Evolutionary conservation across 768 basidiomycete species (phyloP), one percentile per base, ranked within the genome.

Genomic region (Suillus subalutaceus): DNA sequence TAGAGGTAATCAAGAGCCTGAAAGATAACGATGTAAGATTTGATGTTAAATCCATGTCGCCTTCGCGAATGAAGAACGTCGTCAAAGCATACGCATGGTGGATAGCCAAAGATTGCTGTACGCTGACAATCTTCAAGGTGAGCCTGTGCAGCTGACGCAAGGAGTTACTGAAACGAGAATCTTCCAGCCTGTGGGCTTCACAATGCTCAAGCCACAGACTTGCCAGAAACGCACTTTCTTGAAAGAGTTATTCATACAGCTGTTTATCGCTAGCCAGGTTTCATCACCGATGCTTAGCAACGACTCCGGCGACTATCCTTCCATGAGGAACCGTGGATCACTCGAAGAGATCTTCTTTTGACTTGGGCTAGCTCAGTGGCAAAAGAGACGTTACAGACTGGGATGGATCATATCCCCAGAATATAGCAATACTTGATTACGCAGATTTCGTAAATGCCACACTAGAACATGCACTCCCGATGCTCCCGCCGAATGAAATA

Each of bases 21-120:
- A 74, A 77, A 55, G 81, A 84, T n/a, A 81, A 85, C 53, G 84
- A 84, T 26, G 80, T 79, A 48, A 72, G 73, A 13, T 78, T 79
- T 38, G 82, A 87, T n/a, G 78, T 82, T 30, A 84, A 80, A 55
- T 82, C 83, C 62, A 82, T 92, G 65, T 87, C 90, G 13, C 76
- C 81, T 6, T 81, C 85, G 23, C 85, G 90, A 63, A 74, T 88
- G 63, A 79, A 75, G 43, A 96, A 98, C 72, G 79, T 95, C 6
- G 96, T 96, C 15, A 88, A 85, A 70, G 91, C 91, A 7, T 94
- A 93, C 69, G 95, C 88, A 2, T 99, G 96, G 94, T 94, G 93
- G 88, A 86, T 97, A 50, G 92, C 94, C 6, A 94, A 94, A 75
- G 93, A 91, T 68, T 87, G 86, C 13, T 81, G 92, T 38, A 83